Base-by-base conservation (phyloP, 129 eudicot genomes). In the Glebionis coronaria region DNA sequence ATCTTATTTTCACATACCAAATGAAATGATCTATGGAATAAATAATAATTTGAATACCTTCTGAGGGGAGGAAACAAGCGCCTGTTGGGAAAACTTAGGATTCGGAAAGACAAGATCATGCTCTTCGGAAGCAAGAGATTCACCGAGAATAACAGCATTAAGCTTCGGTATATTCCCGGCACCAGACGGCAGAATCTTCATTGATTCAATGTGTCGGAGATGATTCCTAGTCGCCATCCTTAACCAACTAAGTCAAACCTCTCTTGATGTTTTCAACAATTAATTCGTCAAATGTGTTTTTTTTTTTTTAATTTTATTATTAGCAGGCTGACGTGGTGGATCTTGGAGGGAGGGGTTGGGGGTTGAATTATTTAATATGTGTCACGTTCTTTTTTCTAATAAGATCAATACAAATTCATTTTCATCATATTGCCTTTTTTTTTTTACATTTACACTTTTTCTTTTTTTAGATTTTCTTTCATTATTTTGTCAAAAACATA, bases 61-160 rank as follows among this genome's bases (percentile, higher is more conserved):
- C 11, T 65, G 56, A 20, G 86, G 92, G 12, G 84, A 68, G 10
- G 88, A 44, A 25, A 88, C 67, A 47, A 14, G 83, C 19, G 96
- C 92, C 57, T 82, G 61, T 8, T 65, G 16, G 4, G 83, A 75
- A 69, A 88, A 91, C 2, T 79, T 66, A 0, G 63, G 42, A 44
- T 82, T 74, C 2, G 97, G 90, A 57, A 74, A 76, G 14, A 91
- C 68, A 53, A 91, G 90, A 70, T 85, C 85, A 65, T 83, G 69
- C 54, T 83, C 88, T 72, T 91, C 97, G 14, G 90, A 85, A 14
- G 90, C 96, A 66, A 91, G 94, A 2, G 90, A 58, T 58, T 91
- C 94, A 0, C 94, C 96, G 15, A 91, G 87, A 28, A 87, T 82
- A 10, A 90, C 81, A 10, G 92, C 95, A 58, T 90, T 87, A 73